Evolutionary conservation across 192 early-diverging fungal genomes (phyloP).

Genomic region (Lunasporangiospora selenospora): DNA sequence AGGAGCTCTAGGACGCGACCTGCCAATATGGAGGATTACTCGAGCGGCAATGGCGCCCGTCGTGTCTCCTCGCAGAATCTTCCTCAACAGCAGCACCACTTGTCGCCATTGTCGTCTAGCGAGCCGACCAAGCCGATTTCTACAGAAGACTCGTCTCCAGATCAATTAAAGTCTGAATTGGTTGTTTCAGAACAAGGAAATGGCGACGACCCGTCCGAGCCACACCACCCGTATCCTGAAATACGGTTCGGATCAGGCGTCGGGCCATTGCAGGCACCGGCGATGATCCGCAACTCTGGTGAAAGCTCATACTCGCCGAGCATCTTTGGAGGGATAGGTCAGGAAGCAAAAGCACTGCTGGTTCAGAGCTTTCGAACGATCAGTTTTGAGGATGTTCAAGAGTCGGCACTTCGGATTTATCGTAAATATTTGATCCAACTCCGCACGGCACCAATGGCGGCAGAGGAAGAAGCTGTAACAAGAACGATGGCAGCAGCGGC

Average conservation of each 20-base stretch:
- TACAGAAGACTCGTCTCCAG: slow-evolving; percentile 1
- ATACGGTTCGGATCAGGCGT: slow-evolving; percentile 12
- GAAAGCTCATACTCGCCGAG: slow-evolving; percentile 40
- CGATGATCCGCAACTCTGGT: slow-evolving; percentile 22
- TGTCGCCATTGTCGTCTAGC: background rate
- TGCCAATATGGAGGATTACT: slow-evolving; percentile 20
- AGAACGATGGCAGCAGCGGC: too few relatives aligned
- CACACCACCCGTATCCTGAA: too few relatives aligned
- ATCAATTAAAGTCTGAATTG: too few relatives aligned
- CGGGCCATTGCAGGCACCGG: slow-evolving; percentile 26
- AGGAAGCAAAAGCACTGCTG: slow-evolving; percentile 10
- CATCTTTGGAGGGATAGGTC: slow-evolving; percentile 12
- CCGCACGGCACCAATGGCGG: slow-evolving; percentile 31
- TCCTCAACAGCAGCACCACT: background rate
- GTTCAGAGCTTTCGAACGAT: slow-evolving; percentile 37
- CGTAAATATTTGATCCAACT: slow-evolving; percentile 44
- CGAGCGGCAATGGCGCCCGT: slow-evolving; percentile 9
- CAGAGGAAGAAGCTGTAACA: slow-evolving; percentile 22
- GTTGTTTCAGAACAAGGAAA: too few relatives aligned
- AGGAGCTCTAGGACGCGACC: slow-evolving; percentile 17
- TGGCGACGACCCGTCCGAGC: too few relatives aligned
- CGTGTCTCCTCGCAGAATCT: slow-evolving; percentile 11
- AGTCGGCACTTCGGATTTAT: slow-evolving; percentile 37
- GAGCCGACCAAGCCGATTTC: background rate
- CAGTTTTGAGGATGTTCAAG: slow-evolving; percentile 43